Base-by-base conservation (phyloP, 805 yeast species). In the Candida berthetii region DNA sequence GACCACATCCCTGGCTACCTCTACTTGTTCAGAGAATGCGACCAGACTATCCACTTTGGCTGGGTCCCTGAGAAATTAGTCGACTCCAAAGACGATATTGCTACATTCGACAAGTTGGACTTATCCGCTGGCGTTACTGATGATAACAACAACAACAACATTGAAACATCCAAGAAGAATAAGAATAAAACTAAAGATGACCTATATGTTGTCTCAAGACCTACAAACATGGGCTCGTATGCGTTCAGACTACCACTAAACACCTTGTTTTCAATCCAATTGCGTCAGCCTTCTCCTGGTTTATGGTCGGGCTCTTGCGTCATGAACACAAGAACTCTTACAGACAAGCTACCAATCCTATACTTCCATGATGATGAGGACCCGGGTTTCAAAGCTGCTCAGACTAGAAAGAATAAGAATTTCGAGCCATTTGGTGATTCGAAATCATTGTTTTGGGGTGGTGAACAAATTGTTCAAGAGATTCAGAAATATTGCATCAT, bases 291-390 rank as follows among this genome's bases (percentile, higher is more conserved):
- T 6, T 80, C 89, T 2, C 66, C 78, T 14, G 95, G 90, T 2
- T 81, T 89, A 79, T 91, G 97, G 96, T 78, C 76, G 63, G 99
- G 99, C 0, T 85, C 96, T 0, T 65, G 91, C 14, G 67, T 88
- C 2, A 61, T 93, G 24, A 82, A 87, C 60, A 76, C 91, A 2
- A 75, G 76, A 48, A 46, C 50, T 16, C 77, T 65, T 34, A 78
- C 78, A 8, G 83, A 78, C 42, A 77, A 80, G 35, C 62, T 88
- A 15, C 98, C 98, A 0, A 82, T 89, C 4, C 54, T 93, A 33
- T 93, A 90, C 60, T 90, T 93, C 67, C 99, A 93, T 61, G 99
- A 93, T 56, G 84, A 85, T 42, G 90, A 85, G 51, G 77, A 83
- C 28, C 82, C 86, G 7, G 83, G 91, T 33, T 87, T 96, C 0